Conservation (phyloP, 2,329 filamentous ascomycete genomes). For the Fusarium cyanostomum region DNA sequence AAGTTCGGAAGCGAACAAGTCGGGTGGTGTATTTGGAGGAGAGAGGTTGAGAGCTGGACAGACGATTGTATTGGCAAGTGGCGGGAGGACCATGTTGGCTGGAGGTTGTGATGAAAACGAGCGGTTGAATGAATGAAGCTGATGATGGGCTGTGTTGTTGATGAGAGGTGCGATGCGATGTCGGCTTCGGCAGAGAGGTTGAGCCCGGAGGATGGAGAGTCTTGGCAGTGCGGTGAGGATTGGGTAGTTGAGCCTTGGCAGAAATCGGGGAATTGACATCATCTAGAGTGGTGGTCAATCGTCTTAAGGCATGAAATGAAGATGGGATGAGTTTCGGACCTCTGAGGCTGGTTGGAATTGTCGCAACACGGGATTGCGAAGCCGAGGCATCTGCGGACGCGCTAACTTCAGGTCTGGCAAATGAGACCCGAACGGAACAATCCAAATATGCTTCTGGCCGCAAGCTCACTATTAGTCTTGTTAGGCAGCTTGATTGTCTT, state of each 20-base stretch:
- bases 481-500: not conserved
- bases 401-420: not conserved
- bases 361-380: constrained; percentile 14
- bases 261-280: constrained; percentile 23
- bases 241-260: constrained; percentile 15
- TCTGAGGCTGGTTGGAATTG: constrained; percentile 6
- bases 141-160: not conserved
- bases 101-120: constrained; percentile 25
- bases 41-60: constrained; percentile 44
- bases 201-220: constrained; percentile 10
- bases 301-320: not conserved
- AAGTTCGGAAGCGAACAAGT: constrained; percentile 43
- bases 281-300: not conserved
- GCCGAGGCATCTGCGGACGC: constrained; percentile 24
- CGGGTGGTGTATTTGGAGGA: constrained; percentile 40
- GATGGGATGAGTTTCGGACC: not conserved
- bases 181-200: constrained; percentile 12
- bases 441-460: no score
- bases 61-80: constrained; percentile 42
- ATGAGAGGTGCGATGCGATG: constrained; percentile 1
- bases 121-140: not conserved
- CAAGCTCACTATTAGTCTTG: not conserved
- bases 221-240: constrained; percentile 22
- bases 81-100: constrained; percentile 28
- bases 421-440: no score